Base-by-base conservation (phyloP, 2,329 filamentous ascomycete genomes). In the Cryphonectria nitschkei region DNA sequence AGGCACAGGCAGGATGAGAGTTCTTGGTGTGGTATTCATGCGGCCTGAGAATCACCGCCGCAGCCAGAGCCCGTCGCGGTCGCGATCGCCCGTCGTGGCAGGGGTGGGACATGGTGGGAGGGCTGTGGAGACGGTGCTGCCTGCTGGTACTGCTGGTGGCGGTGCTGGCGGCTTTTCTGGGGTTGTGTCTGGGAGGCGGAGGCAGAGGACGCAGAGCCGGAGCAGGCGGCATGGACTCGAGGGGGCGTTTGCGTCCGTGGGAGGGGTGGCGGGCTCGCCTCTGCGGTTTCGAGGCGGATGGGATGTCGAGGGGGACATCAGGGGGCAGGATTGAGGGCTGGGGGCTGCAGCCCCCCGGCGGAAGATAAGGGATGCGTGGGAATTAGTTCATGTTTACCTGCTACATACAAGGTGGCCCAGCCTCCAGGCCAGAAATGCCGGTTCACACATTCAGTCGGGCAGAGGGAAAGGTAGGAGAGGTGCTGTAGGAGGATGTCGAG, bases 61-160 rank as follows among this genome's bases (percentile, higher is more conserved):
- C 34, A 80, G 79, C 70, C 79, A 78, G 72, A 80, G 80, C 64
- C 81, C 81, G 14, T 82, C 81, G 32, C 75, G 81, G 52, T 82
- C 81, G 29, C 73, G 75, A 50, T 76, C 76, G 26, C 73, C 73
- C 43, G 19, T 3, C 46, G 39, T 19, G 1, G 29, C 70, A 5
- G 75, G 76, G 29, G 75, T 75, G 41, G 72, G 78, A 37, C 16
- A 34, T 22, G 41, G 14, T 13, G 32, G 32, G 54, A 14, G 77
- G 78, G 70, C 75, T 77, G 65, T 76, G 80, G 65, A 76, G 81
- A 32, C 14, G 37, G 11, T 62, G 60, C 34, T 41, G 37, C 22
- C 60, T 22, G 70, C 7, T 74, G 41, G 13, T 43, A 6, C 41
- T 43, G 81, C 34, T 37, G 22, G 19, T 37, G 81, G 37, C n/a